A percentile compares a stretch with the other conserved stretches of the same genome.
Conservation (phyloP, 176 grass and related monocot genomes). For the Alopecurus myosuroides region DNA sequence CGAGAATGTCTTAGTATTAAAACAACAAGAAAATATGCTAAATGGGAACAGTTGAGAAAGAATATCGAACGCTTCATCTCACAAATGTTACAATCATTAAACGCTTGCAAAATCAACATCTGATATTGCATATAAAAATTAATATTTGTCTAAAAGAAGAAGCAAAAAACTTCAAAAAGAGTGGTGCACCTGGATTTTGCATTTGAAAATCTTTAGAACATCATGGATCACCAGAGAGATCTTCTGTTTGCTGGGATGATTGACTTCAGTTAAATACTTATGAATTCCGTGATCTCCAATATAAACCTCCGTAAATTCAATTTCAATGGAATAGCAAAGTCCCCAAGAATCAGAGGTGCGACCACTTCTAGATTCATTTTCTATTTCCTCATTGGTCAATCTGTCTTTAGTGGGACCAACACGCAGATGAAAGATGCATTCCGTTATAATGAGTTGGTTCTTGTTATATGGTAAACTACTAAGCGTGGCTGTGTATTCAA, state of each 20-base stretch:
- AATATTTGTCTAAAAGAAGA: not conserved
- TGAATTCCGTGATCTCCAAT: constrained; percentile 48
- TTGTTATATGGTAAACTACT: constrained; percentile 20
- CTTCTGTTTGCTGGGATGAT: constrained; percentile 40
- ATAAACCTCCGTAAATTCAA: constrained; percentile 65
- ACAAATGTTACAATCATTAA: not conserved
- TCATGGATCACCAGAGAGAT: constrained; percentile 41
- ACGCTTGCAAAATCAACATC: constrained; percentile 14
- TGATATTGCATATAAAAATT: not conserved
- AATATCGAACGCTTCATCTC: constrained; percentile 18
- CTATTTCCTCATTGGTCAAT: constrained; percentile 1
- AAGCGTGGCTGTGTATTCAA: constrained; percentile 14
- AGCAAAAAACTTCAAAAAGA: not conserved
- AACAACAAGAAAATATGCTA: not conserved
- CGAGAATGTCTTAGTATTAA: constrained; percentile 25
- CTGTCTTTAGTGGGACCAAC: constrained; percentile 31
- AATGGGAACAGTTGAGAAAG: not conserved
- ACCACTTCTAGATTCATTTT: constrained; percentile 19
- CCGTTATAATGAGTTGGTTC: constrained; percentile 47
- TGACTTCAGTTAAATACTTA: constrained; percentile 35
- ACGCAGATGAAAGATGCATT: constrained; percentile 41
- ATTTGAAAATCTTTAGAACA: constrained; percentile 53
- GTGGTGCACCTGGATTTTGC: constrained; percentile 56
- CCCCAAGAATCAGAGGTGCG: constrained; percentile 12
- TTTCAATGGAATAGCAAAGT: constrained; percentile 40